phyloP scores from a whole-genome alignment of 2,329 filamentous ascomycete genomes.

The Fusarium newnesense region DNA sequence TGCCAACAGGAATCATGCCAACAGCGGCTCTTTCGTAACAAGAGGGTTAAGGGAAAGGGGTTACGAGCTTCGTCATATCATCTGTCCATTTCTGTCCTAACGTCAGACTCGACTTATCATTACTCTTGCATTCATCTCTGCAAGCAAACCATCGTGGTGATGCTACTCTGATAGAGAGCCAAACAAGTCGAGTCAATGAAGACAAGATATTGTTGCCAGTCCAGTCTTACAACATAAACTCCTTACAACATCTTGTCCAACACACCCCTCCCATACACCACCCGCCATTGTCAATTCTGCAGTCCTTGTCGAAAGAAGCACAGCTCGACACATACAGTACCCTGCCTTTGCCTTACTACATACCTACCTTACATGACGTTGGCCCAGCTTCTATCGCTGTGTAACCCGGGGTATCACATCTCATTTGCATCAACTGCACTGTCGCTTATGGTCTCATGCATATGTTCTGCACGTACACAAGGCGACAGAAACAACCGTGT shows the following conservation, averaged over 20 bases:
- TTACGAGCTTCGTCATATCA: constrained; percentile 22
- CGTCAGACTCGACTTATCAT: background rate
- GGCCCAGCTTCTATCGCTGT: constrained; percentile 23
- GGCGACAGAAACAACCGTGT: constrained; percentile 32
- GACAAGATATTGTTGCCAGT: background rate
- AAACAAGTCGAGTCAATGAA: constrained; percentile 12
- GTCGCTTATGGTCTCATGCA: constrained; percentile 18
- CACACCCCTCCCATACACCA: constrained; percentile 12
- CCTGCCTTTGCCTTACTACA: background rate
- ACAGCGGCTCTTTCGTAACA: constrained; percentile 27
- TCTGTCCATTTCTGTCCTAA: constrained; percentile 8
- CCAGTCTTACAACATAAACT: constrained; percentile 30
- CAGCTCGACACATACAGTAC: background rate
- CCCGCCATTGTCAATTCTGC: constrained; percentile 13
- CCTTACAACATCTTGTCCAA: constrained; percentile 35
- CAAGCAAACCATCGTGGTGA: constrained; percentile 25
- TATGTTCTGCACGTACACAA: constrained; percentile 14
- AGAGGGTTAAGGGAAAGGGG: constrained; percentile 12
- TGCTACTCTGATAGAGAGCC: constrained; percentile 21
- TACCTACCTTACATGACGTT: constrained; percentile 33
- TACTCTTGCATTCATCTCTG: constrained; percentile 6
- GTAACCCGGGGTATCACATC: constrained; percentile 37
- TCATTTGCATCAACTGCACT: constrained; percentile 20
- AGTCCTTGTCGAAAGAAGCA: constrained; percentile 16
- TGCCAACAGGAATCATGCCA: constrained; percentile 35